phyloP scores from a whole-genome alignment of 805 yeast species.

The Suhomyces sp. region DNA sequence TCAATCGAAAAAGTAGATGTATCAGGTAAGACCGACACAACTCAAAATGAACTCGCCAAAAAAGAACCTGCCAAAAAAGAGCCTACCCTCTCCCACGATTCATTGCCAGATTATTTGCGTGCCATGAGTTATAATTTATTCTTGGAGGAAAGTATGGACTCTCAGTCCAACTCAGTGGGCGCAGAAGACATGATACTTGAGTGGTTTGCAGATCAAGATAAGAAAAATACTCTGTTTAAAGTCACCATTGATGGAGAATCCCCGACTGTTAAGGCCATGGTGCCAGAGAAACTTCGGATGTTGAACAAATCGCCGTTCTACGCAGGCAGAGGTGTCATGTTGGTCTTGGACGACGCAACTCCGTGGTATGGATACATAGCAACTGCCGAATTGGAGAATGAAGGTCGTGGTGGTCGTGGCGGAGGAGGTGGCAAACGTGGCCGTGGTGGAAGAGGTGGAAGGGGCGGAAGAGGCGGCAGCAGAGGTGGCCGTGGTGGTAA shows the following conservation, averaged over 20 bases:
- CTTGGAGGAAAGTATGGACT: conserved; percentile 53
- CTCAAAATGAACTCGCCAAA: neutral
- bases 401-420: neutral
- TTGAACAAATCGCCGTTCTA: conserved; percentile 59
- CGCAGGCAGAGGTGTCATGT: conserved; percentile 55
- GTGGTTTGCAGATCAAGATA: conserved; percentile 49
- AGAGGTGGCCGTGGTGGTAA: conserved; percentile 10
- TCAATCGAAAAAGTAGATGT: neutral
- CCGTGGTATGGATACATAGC: conserved; percentile 61
- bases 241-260: conserved; percentile 43
- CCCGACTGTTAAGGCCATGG: conserved; percentile 48
- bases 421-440: conserved; percentile 5
- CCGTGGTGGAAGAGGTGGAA: conserved; percentile 7
- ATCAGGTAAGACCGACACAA: neutral
- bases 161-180: conserved; percentile 36
- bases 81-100: conserved; percentile 48
- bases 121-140: conserved; percentile 62
- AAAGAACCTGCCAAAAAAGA: neutral
- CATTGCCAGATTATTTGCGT: conserved; percentile 50
- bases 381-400: conserved; percentile 29
- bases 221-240: conserved; percentile 39
- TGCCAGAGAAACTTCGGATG: conserved; percentile 48
- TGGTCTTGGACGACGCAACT: conserved; percentile 49
- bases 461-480: neutral
- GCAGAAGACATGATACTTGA: conserved; percentile 47